These are phyloP conservation scores for Psilocybe sp. DNA, from an alignment of 768 basidiomycete species.

Conservation along the genomic window DNA sequence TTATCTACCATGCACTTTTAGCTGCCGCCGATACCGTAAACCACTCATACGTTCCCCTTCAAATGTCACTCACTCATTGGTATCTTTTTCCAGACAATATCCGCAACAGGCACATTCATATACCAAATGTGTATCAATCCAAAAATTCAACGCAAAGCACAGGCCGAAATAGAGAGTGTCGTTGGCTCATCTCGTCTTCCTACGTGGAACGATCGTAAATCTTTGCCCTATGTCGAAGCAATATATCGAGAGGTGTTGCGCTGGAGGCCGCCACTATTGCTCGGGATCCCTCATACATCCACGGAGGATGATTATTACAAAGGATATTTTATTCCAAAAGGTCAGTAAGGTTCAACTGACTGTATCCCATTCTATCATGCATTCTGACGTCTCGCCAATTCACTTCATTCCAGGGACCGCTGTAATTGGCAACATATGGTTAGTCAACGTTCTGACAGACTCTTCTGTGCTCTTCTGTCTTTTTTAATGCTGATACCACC, in stretches of 20 bases:
- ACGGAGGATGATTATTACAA: conserved; percentile 39
- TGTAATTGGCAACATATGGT: conserved; percentile 6
- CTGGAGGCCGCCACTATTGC: neutral
- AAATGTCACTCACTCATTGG: neutral
- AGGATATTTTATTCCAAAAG: conserved; percentile 38
- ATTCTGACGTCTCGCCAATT: neutral
- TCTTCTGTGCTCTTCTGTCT: neutral
- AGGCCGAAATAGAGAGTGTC: conserved; percentile 38
- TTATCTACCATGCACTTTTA: neutral
- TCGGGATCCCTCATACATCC: conserved; percentile 27
- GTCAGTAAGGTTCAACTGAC: conserved; percentile 15
- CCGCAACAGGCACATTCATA: conserved; percentile 29
- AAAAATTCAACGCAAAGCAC: conserved; percentile 31
- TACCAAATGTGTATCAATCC: conserved; percentile 38
- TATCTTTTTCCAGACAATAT: conserved; percentile 22
- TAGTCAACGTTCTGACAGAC: neutral
- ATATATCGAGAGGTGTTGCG: conserved; percentile 11
- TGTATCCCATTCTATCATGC: neutral
- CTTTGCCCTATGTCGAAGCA: conserved; percentile 29
- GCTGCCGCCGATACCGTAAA: conserved; percentile 12
- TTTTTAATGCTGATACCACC: too few species aligned
- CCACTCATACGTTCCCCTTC: too few species aligned
- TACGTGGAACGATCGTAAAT: conserved; percentile 24
- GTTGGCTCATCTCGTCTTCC: conserved; percentile 35
- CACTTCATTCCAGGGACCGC: neutral